Conservation (phyloP, 2,329 filamentous ascomycete species). For the Fusarium sp. region DNA sequence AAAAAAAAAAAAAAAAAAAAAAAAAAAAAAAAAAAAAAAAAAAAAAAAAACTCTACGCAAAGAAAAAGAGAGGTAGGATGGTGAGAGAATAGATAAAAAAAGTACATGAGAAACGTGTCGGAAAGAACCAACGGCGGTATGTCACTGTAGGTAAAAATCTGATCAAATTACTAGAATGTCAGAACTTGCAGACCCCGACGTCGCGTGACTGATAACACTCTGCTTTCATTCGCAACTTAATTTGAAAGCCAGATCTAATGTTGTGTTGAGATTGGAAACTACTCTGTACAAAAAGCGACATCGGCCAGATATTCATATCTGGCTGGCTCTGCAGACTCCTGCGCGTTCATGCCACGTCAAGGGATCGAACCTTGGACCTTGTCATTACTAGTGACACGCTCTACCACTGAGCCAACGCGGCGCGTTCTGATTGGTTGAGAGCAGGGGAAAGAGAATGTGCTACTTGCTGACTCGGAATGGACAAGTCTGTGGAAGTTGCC, state of each 20-base stretch:
- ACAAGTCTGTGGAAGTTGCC: background rate
- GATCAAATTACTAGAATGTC: background rate
- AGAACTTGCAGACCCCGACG: background rate
- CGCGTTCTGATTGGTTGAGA: background rate
- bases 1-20: background rate
- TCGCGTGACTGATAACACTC: no score
- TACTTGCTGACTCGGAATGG: background rate
- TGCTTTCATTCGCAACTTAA: background rate
- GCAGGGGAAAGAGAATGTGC: background rate
- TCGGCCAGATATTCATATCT: background rate
- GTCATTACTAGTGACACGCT: slow-evolving; percentile 16
- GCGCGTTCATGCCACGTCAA: background rate
- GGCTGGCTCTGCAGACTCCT: background rate
- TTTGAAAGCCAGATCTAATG: background rate
- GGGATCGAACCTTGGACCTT: slow-evolving; percentile 14
- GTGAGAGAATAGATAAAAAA: background rate
- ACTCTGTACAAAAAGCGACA: background rate
- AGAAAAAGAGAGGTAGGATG: no score
- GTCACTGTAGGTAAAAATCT: no score
- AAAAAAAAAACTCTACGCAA: no score
- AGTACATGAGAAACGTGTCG: background rate
- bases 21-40: background rate
- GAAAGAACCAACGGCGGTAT: no score
- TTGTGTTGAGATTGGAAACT: no score
- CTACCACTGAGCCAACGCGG: slow-evolving; percentile 15